Percentiles rank a stretch among this genome's conserved stretches.
phyloP scores from a whole-genome alignment of 768 basidiomycete species.

The Tricholoma saponaceum region DNA sequence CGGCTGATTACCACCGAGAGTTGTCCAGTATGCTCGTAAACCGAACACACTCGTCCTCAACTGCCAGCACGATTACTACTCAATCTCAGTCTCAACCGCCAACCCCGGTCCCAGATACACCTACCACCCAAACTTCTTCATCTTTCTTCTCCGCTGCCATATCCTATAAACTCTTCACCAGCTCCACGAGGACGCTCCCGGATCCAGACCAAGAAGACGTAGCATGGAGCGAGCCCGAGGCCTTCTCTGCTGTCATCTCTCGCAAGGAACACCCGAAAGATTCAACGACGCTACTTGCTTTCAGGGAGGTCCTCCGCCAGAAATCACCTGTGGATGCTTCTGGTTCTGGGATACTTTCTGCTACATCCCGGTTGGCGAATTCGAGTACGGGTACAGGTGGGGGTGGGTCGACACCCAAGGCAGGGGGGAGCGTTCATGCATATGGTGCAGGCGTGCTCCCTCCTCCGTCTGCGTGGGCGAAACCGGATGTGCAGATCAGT shows the following conservation, averaged over 20 bases:
- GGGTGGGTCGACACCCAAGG: constrained; percentile 3
- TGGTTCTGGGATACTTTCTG: constrained; percentile 4
- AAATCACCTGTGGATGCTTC: constrained; percentile 35
- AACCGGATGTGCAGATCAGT: constrained; percentile 54
- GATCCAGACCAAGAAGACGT: constrained; percentile 60
- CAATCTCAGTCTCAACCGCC: not conserved
- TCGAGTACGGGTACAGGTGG: not conserved
- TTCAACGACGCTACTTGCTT: constrained; percentile 48
- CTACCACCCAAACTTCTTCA: constrained; percentile 25
- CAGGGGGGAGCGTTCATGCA: not conserved
- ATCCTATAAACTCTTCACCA: constrained; percentile 47
- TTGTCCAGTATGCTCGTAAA: constrained; percentile 32
- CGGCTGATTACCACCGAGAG: constrained; percentile 54
- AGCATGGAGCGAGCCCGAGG: constrained; percentile 59
- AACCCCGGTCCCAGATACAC: not conserved
- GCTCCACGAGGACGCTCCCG: constrained; percentile 34
- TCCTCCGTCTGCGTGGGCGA: constrained; percentile 47
- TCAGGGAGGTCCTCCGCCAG: constrained; percentile 61
- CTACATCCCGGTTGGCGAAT: not conserved
- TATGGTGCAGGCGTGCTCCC: constrained; percentile 2
- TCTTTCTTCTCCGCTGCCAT: constrained; percentile 47
- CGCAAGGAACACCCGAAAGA: constrained; percentile 65
- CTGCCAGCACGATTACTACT: constrained; percentile 5
- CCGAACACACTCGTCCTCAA: constrained; percentile 21
- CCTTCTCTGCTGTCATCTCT: constrained; percentile 54